Evolutionary conservation across 306 rosid species (phyloP).

Genomic region (Arachis hypogaea): DNA sequence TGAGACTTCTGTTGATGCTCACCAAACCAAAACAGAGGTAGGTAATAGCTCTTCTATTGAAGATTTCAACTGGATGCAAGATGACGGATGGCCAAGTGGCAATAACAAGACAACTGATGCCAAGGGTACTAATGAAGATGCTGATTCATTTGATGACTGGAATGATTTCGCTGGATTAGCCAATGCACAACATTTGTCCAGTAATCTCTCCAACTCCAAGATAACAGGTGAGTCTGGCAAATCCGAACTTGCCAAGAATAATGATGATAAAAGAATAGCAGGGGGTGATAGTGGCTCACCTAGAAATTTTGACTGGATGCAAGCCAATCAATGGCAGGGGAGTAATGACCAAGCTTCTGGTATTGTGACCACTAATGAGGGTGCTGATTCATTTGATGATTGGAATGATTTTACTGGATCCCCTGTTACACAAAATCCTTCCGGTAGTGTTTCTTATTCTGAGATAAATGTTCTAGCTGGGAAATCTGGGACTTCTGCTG

Average conservation of each 20-base stretch:
- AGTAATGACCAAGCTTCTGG: conserved; percentile 43
- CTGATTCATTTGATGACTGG: conserved; percentile 63
- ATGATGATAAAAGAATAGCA: conserved; percentile 39
- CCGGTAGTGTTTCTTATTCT: conserved; percentile 46
- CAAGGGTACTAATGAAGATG: conserved; percentile 38
- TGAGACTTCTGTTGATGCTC: conserved; percentile 39
- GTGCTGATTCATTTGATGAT: conserved; percentile 52
- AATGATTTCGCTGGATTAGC: conserved; percentile 64
- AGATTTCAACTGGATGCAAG: conserved; percentile 56
- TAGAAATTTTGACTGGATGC: conserved; percentile 55
- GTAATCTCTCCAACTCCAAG: conserved; percentile 47
- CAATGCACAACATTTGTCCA: conserved; percentile 43
- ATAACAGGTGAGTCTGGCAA: conserved; percentile 44
- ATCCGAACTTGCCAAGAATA: conserved; percentile 39
- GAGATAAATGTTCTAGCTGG: conserved; percentile 44
- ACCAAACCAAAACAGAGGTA: conserved; percentile 44
- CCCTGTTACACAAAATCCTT: conserved; percentile 47
- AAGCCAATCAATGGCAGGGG: conserved; percentile 53
- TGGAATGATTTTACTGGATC: conserved; percentile 78
- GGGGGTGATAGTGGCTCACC: conserved; percentile 51
- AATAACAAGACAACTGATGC: conserved; percentile 45
- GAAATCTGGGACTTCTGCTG: conserved; percentile 49
- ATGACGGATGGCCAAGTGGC: conserved; percentile 47
- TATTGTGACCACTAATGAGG: conserved; percentile 38
- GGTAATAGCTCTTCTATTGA: conserved; percentile 43